Base-by-base conservation (phyloP, 1,139 yeast species). In the Scheffersomyces stambukii region DNA sequence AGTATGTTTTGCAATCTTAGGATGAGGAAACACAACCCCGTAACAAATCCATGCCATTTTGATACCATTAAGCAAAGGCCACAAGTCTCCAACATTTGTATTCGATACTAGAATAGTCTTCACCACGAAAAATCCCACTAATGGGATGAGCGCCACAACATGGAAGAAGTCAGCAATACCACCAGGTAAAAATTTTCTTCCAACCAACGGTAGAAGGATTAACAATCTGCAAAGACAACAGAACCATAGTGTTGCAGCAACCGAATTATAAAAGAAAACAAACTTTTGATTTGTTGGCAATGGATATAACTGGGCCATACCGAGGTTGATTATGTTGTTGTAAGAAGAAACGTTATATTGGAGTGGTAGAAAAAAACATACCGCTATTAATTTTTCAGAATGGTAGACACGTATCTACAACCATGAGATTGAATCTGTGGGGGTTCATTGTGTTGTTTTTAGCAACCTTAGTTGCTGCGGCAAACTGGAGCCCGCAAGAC, bases 151-250 rank as follows among this genome's bases (percentile, higher is more conserved):
- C 2, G 72, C 45, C 13, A 66, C 65, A n/a, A 59, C 56, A 31
- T 70, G 72, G 41, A 76, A 73, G 54, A 75, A 77, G 41, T 74
- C 81, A 27, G 82, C 83, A 9, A 80, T 75, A 1, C 86, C 86
- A 6, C 81, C 84, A 2, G 85, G 81, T 16, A 80, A 52, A 42
- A 76, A 80, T 39, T 60, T 63, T 24, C 74, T 53, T 1, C 85
- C 83, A 6, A 77, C 84, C 15, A 80, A 52, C 2, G 83, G 84
- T 26, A 75, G 57, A 18, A 80, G 54, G 3, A 77, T 52, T 9
- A 65, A 32, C 40, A 77, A 65, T 28, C 88, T 52, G 6, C 61
- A 52, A 5, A 75, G 50, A 32, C 81, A 66, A 28, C 79, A 70
- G 21, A 63, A 48, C 74, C 77, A 75, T 14, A 77, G 48, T 3